Evolutionary conservation across 331 rosid species (phyloP), one percentile per base, ranked within the genome.

Genomic region (Erythrophleum ivorense): DNA sequence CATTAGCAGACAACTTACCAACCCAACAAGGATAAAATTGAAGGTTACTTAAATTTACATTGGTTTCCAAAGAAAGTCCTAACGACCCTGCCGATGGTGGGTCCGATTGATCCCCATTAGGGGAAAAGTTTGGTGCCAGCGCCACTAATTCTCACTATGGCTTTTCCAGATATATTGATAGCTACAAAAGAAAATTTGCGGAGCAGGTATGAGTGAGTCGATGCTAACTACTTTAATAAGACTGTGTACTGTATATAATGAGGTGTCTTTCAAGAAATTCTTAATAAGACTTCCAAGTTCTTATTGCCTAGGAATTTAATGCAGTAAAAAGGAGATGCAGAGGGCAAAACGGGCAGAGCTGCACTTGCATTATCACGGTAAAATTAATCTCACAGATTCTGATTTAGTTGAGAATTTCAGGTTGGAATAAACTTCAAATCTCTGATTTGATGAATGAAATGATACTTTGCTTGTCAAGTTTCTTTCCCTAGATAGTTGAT

Each of bases 351-450:
- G 92, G 88, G 69, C 88, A 91, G 74, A 85, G 73, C 15, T 89
- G 91, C 68, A 31, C 87, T 0, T 96, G 99, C 87, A 82, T 96
- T 80, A 89, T 96, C 81, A 82, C 97, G 88, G 99, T 96, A 89
- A 80, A 90, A 78, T 36, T 18, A 10, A 4, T 70, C 72, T 78
- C 54, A 16, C 52, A 79, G 29, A n/a, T 68, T 76, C 62, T 71
- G 29, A 34, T 64, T 67, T 79, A 45, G 31, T 82, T 63, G 60
- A 73, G 29, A 80, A 69, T 41, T 66, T 38, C 31, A 57, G 67
- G 36, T 64, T 80, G 76, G 43, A 78, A 64, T 60, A 34, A 55
- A 29, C 46, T 67, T 43, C 2, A 75, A 53, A 79, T 41, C 16
- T 74, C 59, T 71, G 38, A 66, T 75, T 78, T 52, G 5, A 64